These are phyloP conservation scores for Fraxinus excelsior DNA, from an alignment of 257 asterid genomes.

Conservation along the genomic window DNA sequence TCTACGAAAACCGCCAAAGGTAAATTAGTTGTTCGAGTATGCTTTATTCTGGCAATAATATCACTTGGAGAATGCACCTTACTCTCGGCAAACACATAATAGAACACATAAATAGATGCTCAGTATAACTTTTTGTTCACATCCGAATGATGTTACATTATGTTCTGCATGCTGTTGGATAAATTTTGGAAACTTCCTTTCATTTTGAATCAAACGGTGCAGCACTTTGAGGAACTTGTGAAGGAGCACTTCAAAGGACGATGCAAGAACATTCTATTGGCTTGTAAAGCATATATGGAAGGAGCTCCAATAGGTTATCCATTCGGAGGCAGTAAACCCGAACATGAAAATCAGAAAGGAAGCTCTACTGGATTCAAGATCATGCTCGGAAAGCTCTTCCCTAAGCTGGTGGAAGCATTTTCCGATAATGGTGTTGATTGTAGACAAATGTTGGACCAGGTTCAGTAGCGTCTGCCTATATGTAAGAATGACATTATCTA, in stretches of 20 bases:
- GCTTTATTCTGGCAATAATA: neutral
- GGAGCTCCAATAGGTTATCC: conserved; percentile 78
- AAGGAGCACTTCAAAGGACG: conserved; percentile 67
- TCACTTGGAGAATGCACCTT: neutral
- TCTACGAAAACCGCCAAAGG: conserved; percentile 87
- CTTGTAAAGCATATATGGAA: conserved; percentile 76
- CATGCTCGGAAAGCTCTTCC: conserved; percentile 72
- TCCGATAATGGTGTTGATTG: conserved; percentile 62
- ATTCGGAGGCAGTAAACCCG: conserved; percentile 30
- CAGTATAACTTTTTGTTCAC: neutral
- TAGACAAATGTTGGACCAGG: conserved; percentile 36
- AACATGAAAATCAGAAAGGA: conserved; percentile 46
- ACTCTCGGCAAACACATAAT: neutral
- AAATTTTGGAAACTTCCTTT: neutral
- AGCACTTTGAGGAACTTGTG: conserved; percentile 89
- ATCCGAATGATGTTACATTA: neutral
- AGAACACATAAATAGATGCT: neutral
- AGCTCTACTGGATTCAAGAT: conserved; percentile 90
- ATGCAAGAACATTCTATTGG: conserved; percentile 52
- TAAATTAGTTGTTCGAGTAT: conserved; percentile 24
- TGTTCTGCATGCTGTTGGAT: neutral
- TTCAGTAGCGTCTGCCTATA: conserved; percentile 16
- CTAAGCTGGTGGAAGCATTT: conserved; percentile 77
- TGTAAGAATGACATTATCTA: conserved; percentile 4
- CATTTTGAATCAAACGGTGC: conserved; percentile 28